Conservation (phyloP, 768 basidiomycete genomes). For the Pleurotus giganteus region DNA sequence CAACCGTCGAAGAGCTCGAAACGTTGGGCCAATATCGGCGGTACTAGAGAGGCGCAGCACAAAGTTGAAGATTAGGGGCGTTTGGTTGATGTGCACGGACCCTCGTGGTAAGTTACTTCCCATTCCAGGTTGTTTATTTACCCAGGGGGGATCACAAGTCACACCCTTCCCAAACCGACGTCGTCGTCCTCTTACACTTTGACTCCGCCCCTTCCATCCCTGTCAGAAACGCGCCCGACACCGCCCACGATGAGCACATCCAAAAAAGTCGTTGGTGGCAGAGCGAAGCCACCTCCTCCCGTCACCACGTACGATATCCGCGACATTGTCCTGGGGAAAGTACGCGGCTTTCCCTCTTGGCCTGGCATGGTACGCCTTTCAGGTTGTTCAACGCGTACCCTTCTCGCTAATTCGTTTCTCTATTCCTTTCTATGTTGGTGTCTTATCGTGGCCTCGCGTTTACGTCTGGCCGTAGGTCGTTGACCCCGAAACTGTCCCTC, state of each 20-base stretch:
- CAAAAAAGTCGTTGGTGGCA: constrained; percentile 55
- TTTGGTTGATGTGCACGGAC: background rate
- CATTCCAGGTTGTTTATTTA: background rate
- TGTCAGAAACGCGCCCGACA: constrained; percentile 5
- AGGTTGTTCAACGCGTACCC: constrained; percentile 11
- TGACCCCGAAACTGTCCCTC: constrained; percentile 65
- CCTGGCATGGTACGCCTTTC: constrained; percentile 79
- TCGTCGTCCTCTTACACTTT: background rate
- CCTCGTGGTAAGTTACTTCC: constrained; percentile 1
- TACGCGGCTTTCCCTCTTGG: constrained; percentile 95
- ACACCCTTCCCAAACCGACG: too few relatives aligned
- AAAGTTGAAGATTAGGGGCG: too few relatives aligned
- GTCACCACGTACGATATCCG: constrained; percentile 60
- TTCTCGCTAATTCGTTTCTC: constrained; percentile 19
- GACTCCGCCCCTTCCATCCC: background rate
- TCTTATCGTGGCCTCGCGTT: background rate
- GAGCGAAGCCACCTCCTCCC: constrained; percentile 31
- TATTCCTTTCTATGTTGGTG: constrained; percentile 7
- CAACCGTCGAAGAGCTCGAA: too few relatives aligned
- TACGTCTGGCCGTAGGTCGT: constrained; percentile 59
- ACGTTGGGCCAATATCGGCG: too few relatives aligned
- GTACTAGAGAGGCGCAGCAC: too few relatives aligned
- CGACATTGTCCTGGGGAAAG: constrained; percentile 88
- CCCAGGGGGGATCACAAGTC: background rate
- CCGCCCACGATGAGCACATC: constrained; percentile 31